These are phyloP conservation scores for Wickerhamomyces chaumierensis DNA, from an alignment of 805 yeast genomes.

Conservation along the genomic window DNA sequence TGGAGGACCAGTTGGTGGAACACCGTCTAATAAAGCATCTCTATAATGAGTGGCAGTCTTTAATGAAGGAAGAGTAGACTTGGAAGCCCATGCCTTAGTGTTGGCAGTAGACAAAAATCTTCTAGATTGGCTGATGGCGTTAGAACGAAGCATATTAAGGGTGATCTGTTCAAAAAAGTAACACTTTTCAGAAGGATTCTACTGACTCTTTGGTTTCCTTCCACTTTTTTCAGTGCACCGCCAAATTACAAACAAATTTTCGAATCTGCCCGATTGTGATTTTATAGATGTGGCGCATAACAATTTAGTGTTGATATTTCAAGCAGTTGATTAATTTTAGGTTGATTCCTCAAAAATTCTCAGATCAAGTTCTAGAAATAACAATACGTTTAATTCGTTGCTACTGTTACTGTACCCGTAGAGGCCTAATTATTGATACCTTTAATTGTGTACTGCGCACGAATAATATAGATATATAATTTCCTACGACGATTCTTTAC, in stretches of 20 bases:
- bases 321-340: too few relatives aligned
- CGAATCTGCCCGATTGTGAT: background rate
- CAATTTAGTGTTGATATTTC: too few relatives aligned
- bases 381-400: too few relatives aligned
- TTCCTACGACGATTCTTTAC: too few relatives aligned
- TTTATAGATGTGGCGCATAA: background rate
- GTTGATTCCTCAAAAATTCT: too few relatives aligned
- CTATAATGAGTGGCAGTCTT: conserved; percentile 13
- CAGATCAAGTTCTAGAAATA: too few relatives aligned
- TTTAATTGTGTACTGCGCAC: too few relatives aligned
- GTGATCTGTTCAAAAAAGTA: background rate
- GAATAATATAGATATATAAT: too few relatives aligned
- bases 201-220: too few relatives aligned
- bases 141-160: conserved; percentile 9
- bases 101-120: conserved; percentile 7
- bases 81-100: conserved; percentile 20
- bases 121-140: conserved; percentile 3
- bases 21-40: conserved; percentile 23
- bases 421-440: too few relatives aligned
- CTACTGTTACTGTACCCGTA: too few relatives aligned
- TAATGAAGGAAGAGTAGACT: conserved; percentile 16
- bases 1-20: conserved; percentile 35
- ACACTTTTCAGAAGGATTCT: too few relatives aligned
- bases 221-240: background rate
- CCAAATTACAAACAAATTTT: background rate